Evolutionary conservation across 75 land plant species (phyloP), one percentile per base, ranked within the genome.

Genomic region (Pinus taeda): DNA sequence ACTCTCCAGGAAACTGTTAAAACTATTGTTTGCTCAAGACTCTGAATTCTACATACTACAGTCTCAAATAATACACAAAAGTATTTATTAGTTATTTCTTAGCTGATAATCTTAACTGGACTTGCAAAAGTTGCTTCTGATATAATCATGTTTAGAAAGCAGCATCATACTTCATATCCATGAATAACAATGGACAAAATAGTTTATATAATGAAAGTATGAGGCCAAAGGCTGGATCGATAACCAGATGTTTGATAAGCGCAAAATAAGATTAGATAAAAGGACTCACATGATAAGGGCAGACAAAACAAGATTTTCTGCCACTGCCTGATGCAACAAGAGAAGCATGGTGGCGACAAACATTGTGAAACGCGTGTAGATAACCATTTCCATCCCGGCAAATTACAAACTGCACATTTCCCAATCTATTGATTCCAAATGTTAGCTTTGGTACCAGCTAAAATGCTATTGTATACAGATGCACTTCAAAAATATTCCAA

Each of bases 281-380:
- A 21, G 45, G 63, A 87, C 88, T 89, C 70, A 93, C 96, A 89
- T 95, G 98, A 80, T 95, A 95, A 62, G 94, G 96, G 85, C 98
- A 95, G 24, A 86, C 86, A 80, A 95, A 93, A 66, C 92, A 91
- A 30, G 92, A 82, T 53, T 82, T 86, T 57, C 86, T 74, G 57
- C 98, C 98, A 83, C 81, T 71, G 37, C 88, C 91, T 65, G 82
- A 83, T 36, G 91, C 92, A 81, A 95, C 78, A 77, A 90, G 80
- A n/a, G 96, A 90, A 75, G 98, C 98, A 84, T 95, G 98, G 71
- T 95, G 98, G 4, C 96, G 91, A 78, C 98, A 95, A 4, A 95
- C 96, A 84, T 95, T 95, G 84, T 95, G 98, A 80, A 93, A 95
- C 59, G 94, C 93, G 77, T 76, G 89, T 21, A 95, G 17, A 11